These are phyloP conservation scores for Annulohypoxylon truncatum DNA, from an alignment of 2,329 filamentous ascomycete species.

Conservation along the genomic window DNA sequence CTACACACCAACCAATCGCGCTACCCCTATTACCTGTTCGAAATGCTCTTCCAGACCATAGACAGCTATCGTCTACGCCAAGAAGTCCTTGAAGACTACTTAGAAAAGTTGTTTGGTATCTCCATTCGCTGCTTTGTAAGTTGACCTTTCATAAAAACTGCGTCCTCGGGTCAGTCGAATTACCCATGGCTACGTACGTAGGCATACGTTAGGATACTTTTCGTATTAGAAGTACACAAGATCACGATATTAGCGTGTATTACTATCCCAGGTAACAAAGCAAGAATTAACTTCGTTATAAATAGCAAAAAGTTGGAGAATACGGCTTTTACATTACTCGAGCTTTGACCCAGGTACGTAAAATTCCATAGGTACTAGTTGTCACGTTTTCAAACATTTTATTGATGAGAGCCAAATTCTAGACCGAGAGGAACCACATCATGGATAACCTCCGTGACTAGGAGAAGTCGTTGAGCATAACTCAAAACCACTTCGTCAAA, in stretches of 20 bases:
- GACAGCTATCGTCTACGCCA: background rate
- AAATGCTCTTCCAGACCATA: constrained; percentile 5
- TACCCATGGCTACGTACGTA: too few species aligned
- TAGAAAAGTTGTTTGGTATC: background rate
- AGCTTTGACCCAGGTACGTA: background rate
- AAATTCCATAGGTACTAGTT: too few species aligned
- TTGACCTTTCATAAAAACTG: background rate
- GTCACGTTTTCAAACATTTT: too few species aligned
- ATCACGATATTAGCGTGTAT: too few species aligned
- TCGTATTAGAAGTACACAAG: too few species aligned
- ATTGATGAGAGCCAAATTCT: background rate
- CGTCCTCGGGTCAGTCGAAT: too few species aligned
- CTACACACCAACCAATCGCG: background rate
- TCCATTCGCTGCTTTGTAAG: constrained; percentile 2
- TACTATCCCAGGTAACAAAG: too few species aligned
- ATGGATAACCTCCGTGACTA: background rate
- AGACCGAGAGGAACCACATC: background rate
- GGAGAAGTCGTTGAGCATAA: background rate
- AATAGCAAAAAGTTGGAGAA: background rate
- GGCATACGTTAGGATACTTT: too few species aligned
- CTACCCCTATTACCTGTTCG: background rate
- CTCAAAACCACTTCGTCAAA: background rate
- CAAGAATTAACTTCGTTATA: background rate
- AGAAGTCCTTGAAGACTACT: background rate
- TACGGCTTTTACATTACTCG: background rate